These are phyloP conservation scores for Isabelozyma gotoi DNA, from an alignment of 805 yeast species.

Conservation along the genomic window DNA sequence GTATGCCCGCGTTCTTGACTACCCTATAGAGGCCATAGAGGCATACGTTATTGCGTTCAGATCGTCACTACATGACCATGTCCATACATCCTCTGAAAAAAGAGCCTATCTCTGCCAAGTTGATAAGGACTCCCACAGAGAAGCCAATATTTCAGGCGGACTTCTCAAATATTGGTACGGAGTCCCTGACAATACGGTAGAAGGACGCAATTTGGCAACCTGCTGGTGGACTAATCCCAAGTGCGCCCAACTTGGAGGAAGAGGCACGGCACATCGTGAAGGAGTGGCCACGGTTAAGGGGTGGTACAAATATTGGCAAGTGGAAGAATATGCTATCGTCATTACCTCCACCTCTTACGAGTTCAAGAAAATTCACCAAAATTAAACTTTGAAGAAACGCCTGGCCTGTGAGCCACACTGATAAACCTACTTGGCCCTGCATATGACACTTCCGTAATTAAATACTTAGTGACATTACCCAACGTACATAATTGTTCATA, in stretches of 20 bases:
- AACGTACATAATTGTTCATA: too few relatives aligned
- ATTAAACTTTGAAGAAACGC: not conserved
- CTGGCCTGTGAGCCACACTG: not conserved
- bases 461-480: too few relatives aligned
- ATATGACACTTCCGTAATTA: not conserved
- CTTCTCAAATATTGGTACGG: conserved; percentile 42
- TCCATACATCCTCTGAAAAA: conserved; percentile 19
- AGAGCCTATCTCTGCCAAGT: conserved; percentile 23
- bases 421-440: not conserved
- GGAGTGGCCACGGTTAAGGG: conserved; percentile 27
- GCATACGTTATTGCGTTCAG: conserved; percentile 35
- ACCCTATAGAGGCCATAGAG: conserved; percentile 11
- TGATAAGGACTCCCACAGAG: conserved; percentile 32
- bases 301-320: conserved; percentile 36
- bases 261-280: conserved; percentile 28
- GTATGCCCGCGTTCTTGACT: conserved; percentile 9
- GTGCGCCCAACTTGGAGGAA: conserved; percentile 34
- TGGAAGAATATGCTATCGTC: conserved; percentile 29
- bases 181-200: conserved; percentile 23
- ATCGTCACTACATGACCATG: conserved; percentile 25
- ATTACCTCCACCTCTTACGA: conserved; percentile 1
- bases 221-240: conserved; percentile 33
- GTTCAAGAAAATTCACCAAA: not conserved
- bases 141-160: conserved; percentile 37
- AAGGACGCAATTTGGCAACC: conserved; percentile 37